These are phyloP conservation scores for Pseudogymnoascus sp. DNA, from an alignment of 2,329 filamentous ascomycete species.

Conservation along the genomic window DNA sequence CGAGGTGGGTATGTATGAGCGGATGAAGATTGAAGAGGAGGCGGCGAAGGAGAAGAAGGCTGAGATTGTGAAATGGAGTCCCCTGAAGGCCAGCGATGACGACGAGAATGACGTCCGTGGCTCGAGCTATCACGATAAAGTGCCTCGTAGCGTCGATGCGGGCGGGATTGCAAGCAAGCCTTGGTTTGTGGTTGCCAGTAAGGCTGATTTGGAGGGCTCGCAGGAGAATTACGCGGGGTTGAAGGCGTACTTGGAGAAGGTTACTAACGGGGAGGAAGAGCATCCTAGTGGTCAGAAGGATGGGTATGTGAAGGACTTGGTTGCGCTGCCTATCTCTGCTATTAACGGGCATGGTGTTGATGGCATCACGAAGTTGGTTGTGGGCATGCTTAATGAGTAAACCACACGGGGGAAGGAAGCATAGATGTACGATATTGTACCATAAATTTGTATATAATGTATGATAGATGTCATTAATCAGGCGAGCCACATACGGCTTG, in stretches of 20 bases:
- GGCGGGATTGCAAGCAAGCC: conserved; percentile 72
- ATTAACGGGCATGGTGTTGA: conserved; percentile 80
- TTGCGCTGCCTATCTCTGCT: conserved; percentile 78
- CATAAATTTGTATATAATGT: conserved; percentile 4
- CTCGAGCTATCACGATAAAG: conserved; percentile 15
- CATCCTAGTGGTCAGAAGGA: conserved; percentile 64
- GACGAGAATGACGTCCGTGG: conserved; percentile 14
- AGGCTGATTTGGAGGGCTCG: conserved; percentile 75
- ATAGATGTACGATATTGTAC: neutral
- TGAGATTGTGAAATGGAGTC: conserved; percentile 52
- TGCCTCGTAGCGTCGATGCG: conserved; percentile 17
- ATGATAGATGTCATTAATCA: neutral
- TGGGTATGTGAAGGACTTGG: conserved; percentile 53
- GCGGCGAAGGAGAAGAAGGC: conserved; percentile 47
- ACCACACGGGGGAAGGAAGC: neutral
- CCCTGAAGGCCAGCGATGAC: conserved; percentile 37
- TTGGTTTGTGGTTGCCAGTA: conserved; percentile 94
- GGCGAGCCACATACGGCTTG: neutral
- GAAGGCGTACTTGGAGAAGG: conserved; percentile 58
- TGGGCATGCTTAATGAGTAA: conserved; percentile 54
- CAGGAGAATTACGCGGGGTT: conserved; percentile 67
- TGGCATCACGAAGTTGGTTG: conserved; percentile 62
- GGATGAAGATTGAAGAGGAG: conserved; percentile 57
- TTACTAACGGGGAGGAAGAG: conserved; percentile 52
- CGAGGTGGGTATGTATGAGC: conserved; percentile 80